Evolutionary conservation across 768 basidiomycete species (phyloP).

Genomic region (Hydnum rufescens): DNA sequence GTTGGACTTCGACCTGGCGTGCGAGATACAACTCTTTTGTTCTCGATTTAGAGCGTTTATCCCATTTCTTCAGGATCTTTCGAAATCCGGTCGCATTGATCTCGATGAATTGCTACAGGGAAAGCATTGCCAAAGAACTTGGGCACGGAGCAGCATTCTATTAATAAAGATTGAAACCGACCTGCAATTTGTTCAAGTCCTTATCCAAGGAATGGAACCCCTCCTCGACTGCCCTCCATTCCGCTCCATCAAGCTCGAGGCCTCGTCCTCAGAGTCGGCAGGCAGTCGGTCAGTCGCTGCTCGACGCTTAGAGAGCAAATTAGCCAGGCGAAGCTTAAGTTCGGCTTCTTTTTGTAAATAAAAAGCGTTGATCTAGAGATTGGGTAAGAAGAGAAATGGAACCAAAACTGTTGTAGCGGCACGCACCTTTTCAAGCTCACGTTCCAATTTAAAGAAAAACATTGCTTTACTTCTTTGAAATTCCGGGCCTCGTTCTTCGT

Average conservation of each 20-base stretch:
- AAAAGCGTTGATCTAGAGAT: constrained; percentile 77
- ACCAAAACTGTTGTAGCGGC: background rate
- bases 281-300: constrained; percentile 54
- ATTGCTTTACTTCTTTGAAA: constrained; percentile 92
- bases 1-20: constrained; percentile 96
- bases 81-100: constrained; percentile 93
- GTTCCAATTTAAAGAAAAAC: constrained; percentile 96
- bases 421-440: constrained; percentile 84
- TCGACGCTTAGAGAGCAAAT: constrained; percentile 81
- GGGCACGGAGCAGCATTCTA: constrained; percentile 1
- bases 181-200: constrained; percentile 89
- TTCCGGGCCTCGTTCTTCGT: constrained; percentile 58
- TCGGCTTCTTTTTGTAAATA: constrained; percentile 96
- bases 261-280: constrained; percentile 44
- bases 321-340: constrained; percentile 77
- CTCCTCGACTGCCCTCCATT: constrained; percentile 93
- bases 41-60: constrained; percentile 83
- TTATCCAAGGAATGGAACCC: constrained; percentile 87
- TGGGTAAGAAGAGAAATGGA: background rate
- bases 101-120: constrained; percentile 75
- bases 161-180: constrained; percentile 18
- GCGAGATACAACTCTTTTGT: constrained; percentile 95
- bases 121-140: background rate
- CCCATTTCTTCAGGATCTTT: constrained; percentile 97
- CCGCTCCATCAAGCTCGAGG: constrained; percentile 41